Base-by-base conservation (phyloP, 2,329 filamentous ascomycete species). In the Dryadomyces quercivorus region DNA sequence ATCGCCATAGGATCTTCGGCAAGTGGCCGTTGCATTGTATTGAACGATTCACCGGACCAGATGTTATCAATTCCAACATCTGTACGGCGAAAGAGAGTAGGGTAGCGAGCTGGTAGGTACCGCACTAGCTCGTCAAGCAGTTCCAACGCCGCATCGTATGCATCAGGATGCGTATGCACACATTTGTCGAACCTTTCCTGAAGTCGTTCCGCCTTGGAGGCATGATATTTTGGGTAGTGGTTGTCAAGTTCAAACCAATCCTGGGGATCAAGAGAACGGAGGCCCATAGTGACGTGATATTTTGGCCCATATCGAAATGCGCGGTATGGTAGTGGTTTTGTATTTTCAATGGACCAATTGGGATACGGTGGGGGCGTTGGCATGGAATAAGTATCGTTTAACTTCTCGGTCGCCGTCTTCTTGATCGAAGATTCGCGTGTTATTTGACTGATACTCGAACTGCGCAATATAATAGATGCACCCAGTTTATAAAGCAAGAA, bases 161-260 rank as follows among this genome's bases (percentile, higher is more conserved):
- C 86, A 58, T 85, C 78, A 0, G 86, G 83, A 2, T 81, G 77
- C 0, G 87, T 92, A 15, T 69, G 69, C 63, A 81, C 84, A 69
- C 85, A 88, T 65, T 85, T 86, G 0, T 67, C 58, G 0, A 81
- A 85, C 0, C 88, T 77, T 58, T 87, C 80, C 15, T 65, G 62
- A 50, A 94, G 86, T 1, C 88, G 80, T 15, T 71, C 70, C 1
- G 77, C 75, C 68, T 94, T 94, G 59, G 85, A 78, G 36, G 75
- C 75, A 67, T 94, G 87, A 65, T 76, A 94, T 53, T 78, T 79
- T 1, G 82, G 75, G 65, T 81, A 94, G 49, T 91, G 77, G 63
- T 86, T 91, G 68, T 94, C 89, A 26, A 94, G 77, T 68, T 94
- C 86, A 63, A 92, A 89, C 87, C 87, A 91, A 55, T 89, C 82